phyloP scores from a whole-genome alignment of 2,329 filamentous ascomycete genomes.

The Xylaria polymorpha region DNA sequence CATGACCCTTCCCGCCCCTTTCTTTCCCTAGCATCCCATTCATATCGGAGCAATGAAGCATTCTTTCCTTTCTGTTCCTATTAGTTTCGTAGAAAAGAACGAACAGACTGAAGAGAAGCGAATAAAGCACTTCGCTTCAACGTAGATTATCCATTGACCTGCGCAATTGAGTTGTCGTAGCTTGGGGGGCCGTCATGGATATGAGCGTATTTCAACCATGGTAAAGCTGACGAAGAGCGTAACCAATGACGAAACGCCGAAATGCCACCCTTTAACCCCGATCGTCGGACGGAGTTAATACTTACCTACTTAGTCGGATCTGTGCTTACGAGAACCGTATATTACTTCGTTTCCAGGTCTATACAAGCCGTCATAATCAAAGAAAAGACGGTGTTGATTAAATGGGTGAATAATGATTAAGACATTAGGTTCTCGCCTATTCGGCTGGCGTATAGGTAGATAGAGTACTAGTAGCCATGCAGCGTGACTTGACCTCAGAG shows the following conservation, averaged over 20 bases:
- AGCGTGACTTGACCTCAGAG: slow-evolving; percentile 24
- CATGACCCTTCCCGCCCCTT: slow-evolving; percentile 8
- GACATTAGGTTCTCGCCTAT: not conserved
- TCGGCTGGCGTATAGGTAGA: not conserved
- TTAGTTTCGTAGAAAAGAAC: not conserved
- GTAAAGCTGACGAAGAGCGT: slow-evolving; percentile 14
- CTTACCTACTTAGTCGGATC: slow-evolving; percentile 16
- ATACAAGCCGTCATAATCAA: slow-evolving; percentile 32
- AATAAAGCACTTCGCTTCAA: not conserved
- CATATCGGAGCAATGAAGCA: slow-evolving; percentile 4
- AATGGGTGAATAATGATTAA: slow-evolving; percentile 7
- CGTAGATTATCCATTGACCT: not conserved
- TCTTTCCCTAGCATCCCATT: slow-evolving; percentile 1
- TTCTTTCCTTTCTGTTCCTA: slow-evolving; percentile 1
- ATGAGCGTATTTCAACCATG: slow-evolving; percentile 4
- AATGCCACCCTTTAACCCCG: slow-evolving; percentile 12
- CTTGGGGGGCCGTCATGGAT: not conserved
- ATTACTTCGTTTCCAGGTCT: slow-evolving; percentile 15
- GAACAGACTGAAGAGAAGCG: slow-evolving; percentile 2
- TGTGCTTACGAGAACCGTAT: slow-evolving; percentile 4
- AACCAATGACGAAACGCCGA: slow-evolving; percentile 18
- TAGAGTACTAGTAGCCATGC: not conserved
- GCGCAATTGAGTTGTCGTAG: not conserved
- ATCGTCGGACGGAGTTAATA: slow-evolving; percentile 7
- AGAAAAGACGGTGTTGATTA: slow-evolving; percentile 19